phyloP scores from a whole-genome alignment of 441 rosid genomes.

The Capsella rubella region DNA sequence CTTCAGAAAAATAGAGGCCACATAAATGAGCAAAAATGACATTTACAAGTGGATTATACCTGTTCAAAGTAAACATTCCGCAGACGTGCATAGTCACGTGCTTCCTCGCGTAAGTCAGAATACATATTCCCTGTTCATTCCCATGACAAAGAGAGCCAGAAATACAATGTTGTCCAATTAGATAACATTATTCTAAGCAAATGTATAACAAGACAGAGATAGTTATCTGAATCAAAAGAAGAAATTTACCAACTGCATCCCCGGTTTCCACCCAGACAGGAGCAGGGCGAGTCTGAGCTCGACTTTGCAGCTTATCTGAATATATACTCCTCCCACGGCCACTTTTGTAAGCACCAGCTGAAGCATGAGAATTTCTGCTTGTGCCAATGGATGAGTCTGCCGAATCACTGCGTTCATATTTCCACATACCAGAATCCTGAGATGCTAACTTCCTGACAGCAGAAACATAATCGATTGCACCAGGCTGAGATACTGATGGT shows the following conservation, averaged over 20 bases:
- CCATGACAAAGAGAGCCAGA: constrained; percentile 54
- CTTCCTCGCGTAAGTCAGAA: constrained; percentile 90
- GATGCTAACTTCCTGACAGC: constrained; percentile 90
- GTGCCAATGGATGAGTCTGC: constrained; percentile 76
- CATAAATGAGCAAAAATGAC: background rate
- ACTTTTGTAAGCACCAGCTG: constrained; percentile 65
- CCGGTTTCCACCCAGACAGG: constrained; percentile 98
- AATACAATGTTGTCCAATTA: constrained; percentile 22
- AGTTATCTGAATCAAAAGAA: constrained; percentile 36
- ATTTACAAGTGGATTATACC: constrained; percentile 51
- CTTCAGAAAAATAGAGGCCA: constrained; percentile 4
- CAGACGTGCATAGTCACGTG: constrained; percentile 88
- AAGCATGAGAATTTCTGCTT: constrained; percentile 74
- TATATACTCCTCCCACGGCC: constrained; percentile 72
- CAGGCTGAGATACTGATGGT: constrained; percentile 62
- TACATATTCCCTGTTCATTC: constrained; percentile 82
- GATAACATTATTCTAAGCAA: background rate
- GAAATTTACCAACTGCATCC: constrained; percentile 89
- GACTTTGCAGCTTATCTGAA: constrained; percentile 70
- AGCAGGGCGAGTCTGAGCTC: constrained; percentile 70
- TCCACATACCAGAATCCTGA: constrained; percentile 87
- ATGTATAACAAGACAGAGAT: constrained; percentile 43
- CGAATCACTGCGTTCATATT: constrained; percentile 79
- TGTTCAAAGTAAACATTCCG: constrained; percentile 90
- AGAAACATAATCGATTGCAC: constrained; percentile 78